Conservation (phyloP, 768 basidiomycete genomes). For the Galerina marginata region DNA sequence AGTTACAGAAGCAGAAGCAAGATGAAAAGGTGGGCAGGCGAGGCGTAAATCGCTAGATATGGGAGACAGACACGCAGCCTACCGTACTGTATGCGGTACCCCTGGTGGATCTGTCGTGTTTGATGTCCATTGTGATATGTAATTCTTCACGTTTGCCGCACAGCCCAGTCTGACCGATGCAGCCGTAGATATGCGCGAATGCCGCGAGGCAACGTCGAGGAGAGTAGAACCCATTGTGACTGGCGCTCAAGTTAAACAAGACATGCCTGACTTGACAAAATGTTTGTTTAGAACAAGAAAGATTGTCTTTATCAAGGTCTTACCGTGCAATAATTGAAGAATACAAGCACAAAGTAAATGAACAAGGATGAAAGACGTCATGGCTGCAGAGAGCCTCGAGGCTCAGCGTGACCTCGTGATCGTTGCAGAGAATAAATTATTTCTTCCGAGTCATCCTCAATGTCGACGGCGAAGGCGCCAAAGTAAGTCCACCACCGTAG, state of each 20-base stretch:
- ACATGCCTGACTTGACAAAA: background rate
- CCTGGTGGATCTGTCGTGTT: slow-evolving; percentile 24
- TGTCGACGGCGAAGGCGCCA: background rate
- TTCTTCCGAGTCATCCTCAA: too few relatives aligned
- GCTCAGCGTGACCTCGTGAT: too few relatives aligned
- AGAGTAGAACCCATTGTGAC: slow-evolving; percentile 15
- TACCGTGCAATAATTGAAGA: background rate
- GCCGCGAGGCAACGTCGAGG: slow-evolving; percentile 23
- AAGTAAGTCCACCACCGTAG: background rate
- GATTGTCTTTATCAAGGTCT: background rate
- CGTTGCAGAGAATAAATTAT: too few relatives aligned
- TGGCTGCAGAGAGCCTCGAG: too few relatives aligned
- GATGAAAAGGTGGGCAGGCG: slow-evolving; percentile 14
- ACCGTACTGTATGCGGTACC: slow-evolving; percentile 24
- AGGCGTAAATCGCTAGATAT: slow-evolving; percentile 27
- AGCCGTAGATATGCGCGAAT: slow-evolving; percentile 8
- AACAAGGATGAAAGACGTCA: background rate
- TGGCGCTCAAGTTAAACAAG: slow-evolving; percentile 6
- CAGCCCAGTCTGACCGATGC: background rate
- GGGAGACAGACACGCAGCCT: slow-evolving; percentile 27
- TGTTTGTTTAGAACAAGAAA: background rate
- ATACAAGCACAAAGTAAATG: too few relatives aligned
- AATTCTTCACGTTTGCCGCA: slow-evolving; percentile 23
- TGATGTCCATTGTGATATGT: slow-evolving; percentile 21
- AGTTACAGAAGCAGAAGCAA: background rate